phyloP scores from a whole-genome alignment of 176 grass and related monocot genomes.

The Alloteropsis semialata region DNA sequence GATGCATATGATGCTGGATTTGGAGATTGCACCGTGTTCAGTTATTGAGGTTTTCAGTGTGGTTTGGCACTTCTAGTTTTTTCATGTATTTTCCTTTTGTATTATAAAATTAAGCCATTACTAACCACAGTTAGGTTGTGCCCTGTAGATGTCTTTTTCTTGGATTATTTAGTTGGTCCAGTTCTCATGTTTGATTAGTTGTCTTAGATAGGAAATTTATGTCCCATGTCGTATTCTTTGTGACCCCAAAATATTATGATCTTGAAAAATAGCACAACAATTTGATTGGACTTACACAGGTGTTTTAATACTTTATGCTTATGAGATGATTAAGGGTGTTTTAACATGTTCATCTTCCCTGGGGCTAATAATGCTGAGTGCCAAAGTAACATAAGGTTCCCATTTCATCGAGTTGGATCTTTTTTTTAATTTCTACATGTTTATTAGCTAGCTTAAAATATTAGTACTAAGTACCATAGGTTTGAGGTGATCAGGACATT shows the following conservation, averaged over 20 bases:
- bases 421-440: background rate
- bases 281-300: background rate
- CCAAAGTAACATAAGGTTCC: background rate
- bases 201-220: background rate
- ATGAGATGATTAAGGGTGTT: background rate
- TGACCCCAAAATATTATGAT: background rate
- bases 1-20: background rate
- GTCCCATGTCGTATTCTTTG: too few species aligned
- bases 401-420: background rate
- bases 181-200: background rate
- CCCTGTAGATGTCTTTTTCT: background rate
- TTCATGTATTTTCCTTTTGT: background rate
- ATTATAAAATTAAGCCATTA: background rate
- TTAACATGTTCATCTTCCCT: background rate
- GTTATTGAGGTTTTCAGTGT: background rate
- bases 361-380: background rate
- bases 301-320: background rate
- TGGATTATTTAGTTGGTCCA: background rate
- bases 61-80: background rate
- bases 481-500: background rate
- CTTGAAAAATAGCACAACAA: background rate
- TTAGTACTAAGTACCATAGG: background rate
- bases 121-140: background rate
- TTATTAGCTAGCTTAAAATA: conserved; percentile 4
- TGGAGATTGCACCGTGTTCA: conserved; percentile 1